Conservation (phyloP, 345 rosid species). For the Pseudoturritis turrita region DNA sequence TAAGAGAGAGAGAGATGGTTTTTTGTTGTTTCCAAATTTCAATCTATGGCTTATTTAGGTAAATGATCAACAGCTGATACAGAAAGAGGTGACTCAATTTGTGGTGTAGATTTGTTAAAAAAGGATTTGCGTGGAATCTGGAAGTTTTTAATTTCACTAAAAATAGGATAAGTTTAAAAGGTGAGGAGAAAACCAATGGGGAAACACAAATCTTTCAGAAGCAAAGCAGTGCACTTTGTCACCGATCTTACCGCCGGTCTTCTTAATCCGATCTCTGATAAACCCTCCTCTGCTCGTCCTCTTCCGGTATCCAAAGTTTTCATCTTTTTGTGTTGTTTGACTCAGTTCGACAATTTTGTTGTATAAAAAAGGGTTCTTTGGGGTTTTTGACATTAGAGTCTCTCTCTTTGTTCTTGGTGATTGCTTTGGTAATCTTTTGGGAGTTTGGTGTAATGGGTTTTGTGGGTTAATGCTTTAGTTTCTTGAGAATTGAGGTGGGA, state of each 20-base stretch:
- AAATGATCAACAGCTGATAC: slow-evolving; percentile 5
- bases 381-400: neutral
- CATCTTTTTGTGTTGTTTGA: slow-evolving; percentile 1
- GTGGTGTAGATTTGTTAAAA: slow-evolving; percentile 14
- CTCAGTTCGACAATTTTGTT: neutral
- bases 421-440: neutral
- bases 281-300: slow-evolving; percentile 45
- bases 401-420: neutral
- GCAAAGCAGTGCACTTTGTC: slow-evolving; percentile 91
- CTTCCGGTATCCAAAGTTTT: slow-evolving; percentile 31
- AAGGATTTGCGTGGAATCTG: slow-evolving; percentile 20
- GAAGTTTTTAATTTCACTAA: slow-evolving; percentile 11
- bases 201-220: slow-evolving; percentile 64
- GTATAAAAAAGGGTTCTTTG: neutral
- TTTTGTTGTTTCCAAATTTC: neutral
- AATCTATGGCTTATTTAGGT: slow-evolving; percentile 11
- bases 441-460: neutral
- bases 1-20: neutral
- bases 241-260: slow-evolving; percentile 90
- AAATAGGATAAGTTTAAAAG: slow-evolving; percentile 1
- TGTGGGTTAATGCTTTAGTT: neutral
- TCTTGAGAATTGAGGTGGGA: neutral
- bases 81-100: slow-evolving; percentile 4
- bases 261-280: slow-evolving; percentile 92
- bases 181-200: slow-evolving; percentile 36